Base-by-base conservation (phyloP, 148 eudicot genomes). In the Dysphania ambrosioides region DNA sequence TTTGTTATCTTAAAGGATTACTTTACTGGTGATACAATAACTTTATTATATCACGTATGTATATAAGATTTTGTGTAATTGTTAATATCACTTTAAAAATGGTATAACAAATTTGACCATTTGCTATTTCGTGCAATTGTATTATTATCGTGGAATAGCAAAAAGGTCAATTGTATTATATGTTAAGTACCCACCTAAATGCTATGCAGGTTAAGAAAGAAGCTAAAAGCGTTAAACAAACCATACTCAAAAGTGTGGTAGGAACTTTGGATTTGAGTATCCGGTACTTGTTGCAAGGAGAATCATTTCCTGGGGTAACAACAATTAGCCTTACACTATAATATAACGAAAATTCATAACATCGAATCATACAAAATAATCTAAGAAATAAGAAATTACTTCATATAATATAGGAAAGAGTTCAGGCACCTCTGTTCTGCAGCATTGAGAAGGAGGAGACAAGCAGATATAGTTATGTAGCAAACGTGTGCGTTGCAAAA, bases 241-340 rank as follows among this genome's bases (percentile, higher is more conserved):
- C 83, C 5, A 78, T 85, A 26, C 71, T 86, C 30, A 87, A 91
- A 87, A 89, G 85, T 75, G 83, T 93, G 2, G 92, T 89, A n/a
- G 98, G 93, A 73, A 93, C 98, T 10, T 78, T 91, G 69, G 97
- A 91, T 83, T 78, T 93, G 81, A 87, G 85, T 84, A 89, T 87
- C 32, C 76, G 85, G 16, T 60, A 76, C 82, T 77, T 93, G 81
- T 75, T 85, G 79, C 87, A 83, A 24, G 91, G 90, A 47, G 89
- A 89, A 77, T 82, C 94, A 62, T 93, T 84, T 77, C 95, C 97
- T 6, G 90, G 93, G 98, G 97, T 93, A 88, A 80, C 79, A n/a
- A 16, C 0, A 11, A 15, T 12, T 19, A 9, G 13, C 35, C 44
- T 44, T 49, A 27, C 59, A 67, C 34, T 36, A 30, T 11, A 41